Evolutionary conservation across 2,329 filamentous ascomycete genomes (phyloP).

Genomic region (Xylaria sp.): DNA sequence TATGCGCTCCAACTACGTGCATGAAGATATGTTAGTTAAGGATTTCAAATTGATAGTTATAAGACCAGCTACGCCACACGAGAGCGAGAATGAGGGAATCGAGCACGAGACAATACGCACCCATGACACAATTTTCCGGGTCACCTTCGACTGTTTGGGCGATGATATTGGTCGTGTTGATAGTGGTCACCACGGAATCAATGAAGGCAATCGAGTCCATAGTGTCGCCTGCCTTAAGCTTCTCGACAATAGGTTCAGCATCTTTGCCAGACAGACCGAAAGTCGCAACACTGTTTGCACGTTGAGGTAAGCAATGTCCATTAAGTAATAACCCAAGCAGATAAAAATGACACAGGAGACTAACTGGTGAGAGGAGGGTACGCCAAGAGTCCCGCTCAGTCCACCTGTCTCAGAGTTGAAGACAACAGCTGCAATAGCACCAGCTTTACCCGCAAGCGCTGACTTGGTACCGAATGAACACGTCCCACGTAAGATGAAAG

Average conservation of each 20-base stretch:
- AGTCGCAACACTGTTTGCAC: constrained; percentile 69
- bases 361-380: constrained; percentile 55
- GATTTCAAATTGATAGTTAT: not conserved
- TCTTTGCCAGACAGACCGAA: constrained; percentile 72
- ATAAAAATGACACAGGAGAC: too few relatives aligned
- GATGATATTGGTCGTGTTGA: constrained; percentile 69
- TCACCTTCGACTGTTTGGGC: constrained; percentile 70
- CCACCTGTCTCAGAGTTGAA: constrained; percentile 76
- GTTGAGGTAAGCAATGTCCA: too few relatives aligned
- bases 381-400: constrained; percentile 75
- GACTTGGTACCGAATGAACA: constrained; percentile 81
- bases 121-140: constrained; percentile 66
- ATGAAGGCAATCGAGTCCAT: constrained; percentile 69
- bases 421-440: constrained; percentile 76
- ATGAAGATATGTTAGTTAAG: not conserved
- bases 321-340: too few relatives aligned
- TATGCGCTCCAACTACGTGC: constrained; percentile 64
- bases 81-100: not conserved
- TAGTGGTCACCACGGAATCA: constrained; percentile 65
- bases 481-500: constrained; percentile 74
- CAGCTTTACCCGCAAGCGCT: constrained; percentile 72
- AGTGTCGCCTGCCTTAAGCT: constrained; percentile 62
- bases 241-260: constrained; percentile 65
- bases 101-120: not conserved
- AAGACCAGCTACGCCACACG: not conserved